These are phyloP conservation scores for Ogataea polymorpha DNA, from an alignment of 805 yeast genomes.

Conservation along the genomic window DNA sequence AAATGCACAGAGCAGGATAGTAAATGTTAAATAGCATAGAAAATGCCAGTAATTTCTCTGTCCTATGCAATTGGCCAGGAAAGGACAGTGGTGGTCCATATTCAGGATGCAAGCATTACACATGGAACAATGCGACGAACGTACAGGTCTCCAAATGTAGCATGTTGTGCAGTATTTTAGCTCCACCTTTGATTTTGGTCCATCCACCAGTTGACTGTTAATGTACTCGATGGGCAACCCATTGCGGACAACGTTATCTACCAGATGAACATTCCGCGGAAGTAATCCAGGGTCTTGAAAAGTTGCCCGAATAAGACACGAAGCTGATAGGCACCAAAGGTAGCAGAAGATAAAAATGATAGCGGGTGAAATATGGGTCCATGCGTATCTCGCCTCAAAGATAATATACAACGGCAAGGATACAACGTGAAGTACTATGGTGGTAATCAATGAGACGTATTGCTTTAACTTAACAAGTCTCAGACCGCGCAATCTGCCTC, in stretches of 20 bases:
- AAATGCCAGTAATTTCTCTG: constrained; percentile 67
- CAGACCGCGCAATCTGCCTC: constrained; percentile 58
- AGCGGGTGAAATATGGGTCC: constrained; percentile 56
- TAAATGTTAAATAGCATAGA: constrained; percentile 44
- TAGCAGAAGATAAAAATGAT: constrained; percentile 56
- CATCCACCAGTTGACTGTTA: constrained; percentile 48
- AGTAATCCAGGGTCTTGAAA: constrained; percentile 67
- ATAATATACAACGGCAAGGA: constrained; percentile 54
- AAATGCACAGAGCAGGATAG: constrained; percentile 30
- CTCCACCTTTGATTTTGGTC: constrained; percentile 33
- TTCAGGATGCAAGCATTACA: constrained; percentile 63
- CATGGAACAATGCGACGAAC: constrained; percentile 69
- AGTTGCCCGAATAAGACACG: constrained; percentile 51
- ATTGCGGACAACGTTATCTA: constrained; percentile 32
- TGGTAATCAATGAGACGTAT: constrained; percentile 11
- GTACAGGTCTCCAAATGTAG: constrained; percentile 70
- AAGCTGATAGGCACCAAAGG: constrained; percentile 48
- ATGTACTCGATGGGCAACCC: constrained; percentile 58
- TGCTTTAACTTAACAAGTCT: constrained; percentile 18
- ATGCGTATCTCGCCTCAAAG: constrained; percentile 50
- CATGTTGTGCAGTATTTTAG: constrained; percentile 56
- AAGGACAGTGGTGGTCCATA: constrained; percentile 62
- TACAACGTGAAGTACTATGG: constrained; percentile 7
- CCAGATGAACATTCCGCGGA: constrained; percentile 64
- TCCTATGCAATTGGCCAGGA: constrained; percentile 77